Evolutionary conservation across 2,329 filamentous ascomycete genomes (phyloP).

Genomic region (Neoscytalidium dimidiatum): DNA sequence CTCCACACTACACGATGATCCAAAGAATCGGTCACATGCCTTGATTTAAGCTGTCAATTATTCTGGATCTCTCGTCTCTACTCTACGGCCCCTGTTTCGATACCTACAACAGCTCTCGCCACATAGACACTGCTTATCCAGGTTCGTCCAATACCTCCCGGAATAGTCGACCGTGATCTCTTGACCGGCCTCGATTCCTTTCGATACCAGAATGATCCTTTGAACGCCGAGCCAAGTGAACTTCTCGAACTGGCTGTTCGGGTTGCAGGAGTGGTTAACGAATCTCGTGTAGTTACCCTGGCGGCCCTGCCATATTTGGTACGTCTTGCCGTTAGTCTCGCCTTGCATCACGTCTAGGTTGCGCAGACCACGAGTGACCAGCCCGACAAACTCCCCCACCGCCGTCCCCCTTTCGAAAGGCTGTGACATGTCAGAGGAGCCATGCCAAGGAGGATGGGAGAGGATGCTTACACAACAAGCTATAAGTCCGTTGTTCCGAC

Average conservation of each 20-base stretch:
- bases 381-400: constrained; percentile 58
- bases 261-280: constrained; percentile 60
- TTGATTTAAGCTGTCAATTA: neutral
- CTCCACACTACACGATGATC: neutral
- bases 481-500: constrained; percentile 57
- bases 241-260: constrained; percentile 59
- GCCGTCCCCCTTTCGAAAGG: constrained; percentile 55
- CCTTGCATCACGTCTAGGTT: constrained; percentile 57
- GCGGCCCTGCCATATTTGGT: constrained; percentile 61
- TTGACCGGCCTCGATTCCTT: constrained; percentile 54
- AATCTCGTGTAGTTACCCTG: constrained; percentile 61
- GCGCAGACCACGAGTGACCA: constrained; percentile 55
- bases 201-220: constrained; percentile 57
- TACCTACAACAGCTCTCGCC: constrained; percentile 56
- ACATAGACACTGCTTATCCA: constrained; percentile 59
- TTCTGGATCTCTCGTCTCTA: neutral
- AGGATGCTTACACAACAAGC: constrained; percentile 36
- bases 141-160: constrained; percentile 58
- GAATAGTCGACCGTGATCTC: constrained; percentile 63
- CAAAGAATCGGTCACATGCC: neutral
- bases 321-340: constrained; percentile 53
- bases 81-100: constrained; percentile 4
- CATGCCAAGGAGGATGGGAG: too few relatives aligned
- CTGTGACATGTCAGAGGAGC: neutral
- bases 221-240: constrained; percentile 61